phyloP scores from a whole-genome alignment of 352 stramenopile genomes.

The Globisporangium spinosum region DNA sequence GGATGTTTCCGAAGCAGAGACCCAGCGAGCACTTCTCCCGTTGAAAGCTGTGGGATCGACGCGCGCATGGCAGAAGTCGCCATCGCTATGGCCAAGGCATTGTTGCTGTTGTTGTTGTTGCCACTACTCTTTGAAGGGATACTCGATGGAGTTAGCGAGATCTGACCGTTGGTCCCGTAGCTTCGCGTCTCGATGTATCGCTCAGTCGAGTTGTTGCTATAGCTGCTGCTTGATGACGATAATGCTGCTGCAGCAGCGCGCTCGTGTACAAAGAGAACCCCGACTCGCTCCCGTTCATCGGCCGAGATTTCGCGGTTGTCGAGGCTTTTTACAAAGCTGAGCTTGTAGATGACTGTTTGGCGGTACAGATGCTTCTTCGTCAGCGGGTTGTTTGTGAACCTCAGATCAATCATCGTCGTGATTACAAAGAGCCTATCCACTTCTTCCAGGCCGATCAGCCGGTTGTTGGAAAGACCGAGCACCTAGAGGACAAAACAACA shows the following conservation, averaged over 20 bases:
- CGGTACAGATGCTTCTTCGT: conserved; percentile 84
- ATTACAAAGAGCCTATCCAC: conserved; percentile 60
- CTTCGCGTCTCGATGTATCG: conserved; percentile 19
- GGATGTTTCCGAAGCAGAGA: conserved; percentile 44
- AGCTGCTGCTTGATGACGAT: conserved; percentile 11
- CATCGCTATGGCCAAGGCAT: background rate
- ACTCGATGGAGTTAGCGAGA: conserved; percentile 41
- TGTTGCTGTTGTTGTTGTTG: conserved; percentile 4
- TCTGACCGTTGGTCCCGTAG: conserved; percentile 19
- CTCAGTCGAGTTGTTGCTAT: conserved; percentile 19
- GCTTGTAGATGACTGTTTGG: conserved; percentile 54
- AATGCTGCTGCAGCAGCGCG: conserved; percentile 29
- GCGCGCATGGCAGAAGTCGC: background rate
- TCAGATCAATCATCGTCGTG: conserved; percentile 62
- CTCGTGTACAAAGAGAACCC: conserved; percentile 69
- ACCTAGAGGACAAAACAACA: conserved; percentile 22
- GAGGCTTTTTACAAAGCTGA: conserved; percentile 49
- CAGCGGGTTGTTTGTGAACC: conserved; percentile 66
- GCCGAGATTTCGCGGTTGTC: conserved; percentile 67
- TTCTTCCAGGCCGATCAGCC: conserved; percentile 73
- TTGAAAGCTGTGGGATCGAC: conserved; percentile 25
- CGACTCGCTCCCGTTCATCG: conserved; percentile 74
- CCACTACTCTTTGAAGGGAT: conserved; percentile 34
- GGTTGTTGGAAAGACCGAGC: conserved; percentile 77
- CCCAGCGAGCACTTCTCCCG: conserved; percentile 38